phyloP scores from a whole-genome alignment of 2,329 filamentous ascomycete genomes.

The Dothistroma pini region DNA sequence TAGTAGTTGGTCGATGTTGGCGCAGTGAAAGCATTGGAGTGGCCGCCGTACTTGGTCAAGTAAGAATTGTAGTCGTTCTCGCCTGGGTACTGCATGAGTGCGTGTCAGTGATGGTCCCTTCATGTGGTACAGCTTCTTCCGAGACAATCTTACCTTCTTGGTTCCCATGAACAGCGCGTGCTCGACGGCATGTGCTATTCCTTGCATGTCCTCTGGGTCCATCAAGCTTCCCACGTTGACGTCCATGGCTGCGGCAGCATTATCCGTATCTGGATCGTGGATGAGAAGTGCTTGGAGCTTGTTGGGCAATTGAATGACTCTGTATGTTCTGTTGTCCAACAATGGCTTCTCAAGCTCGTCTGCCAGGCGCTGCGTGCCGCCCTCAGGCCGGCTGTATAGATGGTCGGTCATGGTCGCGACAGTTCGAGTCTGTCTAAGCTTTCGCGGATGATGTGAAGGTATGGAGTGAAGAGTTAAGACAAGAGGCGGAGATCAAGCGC shows the following conservation, averaged over 20 bases:
- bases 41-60: conserved; percentile 81
- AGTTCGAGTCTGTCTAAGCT: neutral
- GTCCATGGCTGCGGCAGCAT: conserved; percentile 91
- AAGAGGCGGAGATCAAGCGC: neutral
- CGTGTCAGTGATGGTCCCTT: conserved; percentile 14
- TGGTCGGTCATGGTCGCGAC: conserved; percentile 10
- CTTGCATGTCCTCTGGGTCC: conserved; percentile 84
- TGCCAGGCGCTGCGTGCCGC: conserved; percentile 43
- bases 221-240: conserved; percentile 96
- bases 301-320: conserved; percentile 81
- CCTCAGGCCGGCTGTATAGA: conserved; percentile 21
- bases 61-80: conserved; percentile 97
- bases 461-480: neutral
- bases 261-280: conserved; percentile 92
- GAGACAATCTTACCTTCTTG: conserved; percentile 62
- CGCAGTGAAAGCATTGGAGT: conserved; percentile 93
- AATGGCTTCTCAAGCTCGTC: conserved; percentile 77
- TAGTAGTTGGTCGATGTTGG: conserved; percentile 95
- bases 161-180: conserved; percentile 98
- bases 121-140: neutral
- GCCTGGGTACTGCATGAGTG: conserved; percentile 64
- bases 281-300: conserved; percentile 87
- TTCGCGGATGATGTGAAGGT: neutral
- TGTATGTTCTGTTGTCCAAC: conserved; percentile 80
- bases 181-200: conserved; percentile 94